Base-by-base conservation (phyloP, 257 asterid species). In the Sherardia arvensis region DNA sequence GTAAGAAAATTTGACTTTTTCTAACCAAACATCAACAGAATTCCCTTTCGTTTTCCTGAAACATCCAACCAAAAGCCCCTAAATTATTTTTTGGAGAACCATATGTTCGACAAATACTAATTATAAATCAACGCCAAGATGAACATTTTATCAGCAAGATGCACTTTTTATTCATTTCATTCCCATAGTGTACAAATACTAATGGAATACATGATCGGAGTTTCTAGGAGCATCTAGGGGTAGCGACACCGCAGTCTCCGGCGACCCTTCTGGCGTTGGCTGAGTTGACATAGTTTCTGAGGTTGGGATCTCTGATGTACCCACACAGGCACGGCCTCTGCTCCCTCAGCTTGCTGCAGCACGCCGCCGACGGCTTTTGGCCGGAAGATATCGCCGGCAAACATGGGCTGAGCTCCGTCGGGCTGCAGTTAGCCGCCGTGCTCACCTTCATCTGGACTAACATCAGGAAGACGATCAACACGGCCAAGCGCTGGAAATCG, bases 261-360 rank as follows among this genome's bases (percentile, higher is more conserved):
- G 71, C 36, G 64, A 76, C 61, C 60, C 21, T 73, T 15, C 29
- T 47, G 65, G 73, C 73, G 29, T 51, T 63, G 7, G 81, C 73
- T 18, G 78, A 68, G 43, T 69, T 66, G 18, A 76, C 49, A 51
- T 65, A 76, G 15, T 59, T 75, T 3, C 20, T 18, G 4, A 65
- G 58, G 18, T 8, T 64, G 23, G 78, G 81, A 40, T 69, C 33
- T 17, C 26, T 62, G 8, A 65, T 7, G 27, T 66, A 76, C 15
- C 68, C 64, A 43, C 81, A 76, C 48, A 76, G 66, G 66, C 81
- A 76, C 25, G 81, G 78, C 49, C 28, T 29, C 32, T 76, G 78
- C 34, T 65, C 67, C 45, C 22, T 62, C 56, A 76, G 59, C 43
- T 58, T 69, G 21, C 30, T n/a, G 53, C 81, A 76, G 36, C 81